phyloP scores from a whole-genome alignment of 306 rosid genomes.

The Argentina anserina region DNA sequence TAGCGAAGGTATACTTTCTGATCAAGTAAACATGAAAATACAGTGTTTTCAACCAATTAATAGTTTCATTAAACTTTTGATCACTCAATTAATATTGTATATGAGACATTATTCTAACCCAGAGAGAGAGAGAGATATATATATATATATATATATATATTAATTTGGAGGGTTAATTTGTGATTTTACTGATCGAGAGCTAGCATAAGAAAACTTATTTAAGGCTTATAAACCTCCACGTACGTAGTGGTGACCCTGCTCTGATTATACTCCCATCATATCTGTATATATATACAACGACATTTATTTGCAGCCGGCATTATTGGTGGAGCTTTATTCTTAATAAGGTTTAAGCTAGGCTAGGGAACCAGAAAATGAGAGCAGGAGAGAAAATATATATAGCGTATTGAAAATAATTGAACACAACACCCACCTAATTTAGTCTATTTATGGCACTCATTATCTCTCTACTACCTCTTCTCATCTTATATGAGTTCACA shows the following conservation, averaged over 20 bases:
- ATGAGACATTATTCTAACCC: neutral
- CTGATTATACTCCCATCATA: neutral
- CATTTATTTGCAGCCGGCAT: conserved; percentile 35
- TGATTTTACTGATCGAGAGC: neutral
- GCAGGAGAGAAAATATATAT: no score
- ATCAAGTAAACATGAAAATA: no score
- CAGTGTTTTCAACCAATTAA: no score
- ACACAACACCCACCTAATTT: neutral
- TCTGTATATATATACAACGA: conserved; percentile 30
- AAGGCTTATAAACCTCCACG: neutral
- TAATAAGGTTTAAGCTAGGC: conserved; percentile 4
- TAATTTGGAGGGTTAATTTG: neutral
- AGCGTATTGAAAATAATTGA: neutral
- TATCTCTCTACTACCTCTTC: neutral
- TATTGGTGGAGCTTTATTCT: conserved; percentile 19
- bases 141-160: no score
- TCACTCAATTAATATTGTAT: no score
- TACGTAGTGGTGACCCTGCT: neutral
- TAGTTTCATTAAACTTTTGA: no score
- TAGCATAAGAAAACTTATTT: no score
- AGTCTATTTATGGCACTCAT: neutral
- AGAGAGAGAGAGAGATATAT: neutral
- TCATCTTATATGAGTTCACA: conserved; percentile 18
- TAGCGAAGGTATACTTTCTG: no score
- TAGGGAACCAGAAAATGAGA: neutral